phyloP scores from a whole-genome alignment of 768 basidiomycete genomes.

The Asterophora lycoperdoides region DNA sequence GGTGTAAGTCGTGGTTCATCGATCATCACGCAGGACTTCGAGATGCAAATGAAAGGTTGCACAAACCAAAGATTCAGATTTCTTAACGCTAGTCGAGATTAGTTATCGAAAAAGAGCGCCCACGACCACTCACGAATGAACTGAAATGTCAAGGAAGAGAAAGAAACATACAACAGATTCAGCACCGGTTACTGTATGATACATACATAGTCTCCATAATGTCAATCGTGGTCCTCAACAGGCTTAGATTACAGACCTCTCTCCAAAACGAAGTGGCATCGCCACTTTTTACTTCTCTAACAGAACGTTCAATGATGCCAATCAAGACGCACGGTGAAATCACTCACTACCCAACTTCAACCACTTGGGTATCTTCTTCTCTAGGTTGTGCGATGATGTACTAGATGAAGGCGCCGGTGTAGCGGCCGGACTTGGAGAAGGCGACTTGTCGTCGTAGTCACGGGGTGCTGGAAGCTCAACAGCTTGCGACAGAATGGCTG shows the following conservation, averaged over 20 bases:
- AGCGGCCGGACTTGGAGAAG: conserved; percentile 6
- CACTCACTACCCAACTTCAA: conserved; percentile 64
- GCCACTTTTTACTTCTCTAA: conserved; percentile 14
- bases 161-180: neutral
- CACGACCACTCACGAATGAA: neutral
- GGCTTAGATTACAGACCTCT: neutral
- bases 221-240: neutral
- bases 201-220: neutral
- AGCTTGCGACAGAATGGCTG: conserved; percentile 52
- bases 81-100: neutral
- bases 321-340: neutral
- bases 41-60: too few species aligned
- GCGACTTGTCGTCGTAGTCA: conserved; percentile 16
- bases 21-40: too few species aligned
- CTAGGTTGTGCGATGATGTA: conserved; percentile 16
- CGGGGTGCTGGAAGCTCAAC: conserved; percentile 65
- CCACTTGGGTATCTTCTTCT: conserved; percentile 77
- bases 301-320: neutral
- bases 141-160: neutral
- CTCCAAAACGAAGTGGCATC: neutral
- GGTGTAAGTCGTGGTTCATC: neutral
- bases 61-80: neutral
- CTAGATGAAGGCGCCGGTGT: conserved; percentile 6
- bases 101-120: neutral
- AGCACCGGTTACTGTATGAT: neutral